Base-by-base conservation (phyloP, 768 basidiomycete species). In the Fomitopsis pulvina region DNA sequence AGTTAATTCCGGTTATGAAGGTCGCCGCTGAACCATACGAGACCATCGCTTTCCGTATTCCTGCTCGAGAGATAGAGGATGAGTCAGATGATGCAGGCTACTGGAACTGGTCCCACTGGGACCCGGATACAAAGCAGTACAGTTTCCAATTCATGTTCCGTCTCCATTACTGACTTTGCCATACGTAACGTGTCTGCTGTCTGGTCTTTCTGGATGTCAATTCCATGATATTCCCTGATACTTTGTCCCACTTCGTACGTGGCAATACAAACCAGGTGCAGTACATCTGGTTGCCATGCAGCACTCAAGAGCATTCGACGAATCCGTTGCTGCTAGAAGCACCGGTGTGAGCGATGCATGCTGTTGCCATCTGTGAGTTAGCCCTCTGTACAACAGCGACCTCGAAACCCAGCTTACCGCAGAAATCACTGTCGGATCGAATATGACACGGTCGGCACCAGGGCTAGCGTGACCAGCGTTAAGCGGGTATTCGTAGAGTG, bases 1-100 rank as follows among this genome's bases (percentile, higher is more conserved):
- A 48, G 18, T 41, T 21, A 26, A 39, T 34, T 30, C 18, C 24
- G 29, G 14, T 21, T 44, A 30, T 41, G 2, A 21, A 97, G 95
- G 91, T 98, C 52, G 96, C 95, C 16, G 93, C 96, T n/a, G 96
- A 98, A 60, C 94, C 95, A 4, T 99, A 98, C 63, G 96, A 99
- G 69, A 97, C 94, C 3, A 92, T 99, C 58, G 92, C 93, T n/a
- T 98, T 98, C 76, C 90, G 94, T 16, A 92, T 99, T 61, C 96
- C 95, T 41, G 89, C 96, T 22, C 82, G 91, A 45, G 94, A 98
- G 68, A 94, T 99, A 53, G 94, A 98, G 68, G 92, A 95, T 60
- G 92, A 92, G 61, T 80, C 88, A 41, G 86, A 92, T 52, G 92
- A 94, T 59, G 87, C 86, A 25, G 85, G 85, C 14, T 89, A 85